phyloP scores from a whole-genome alignment of 163 green algal species.

The Prototheca stagnorum region DNA sequence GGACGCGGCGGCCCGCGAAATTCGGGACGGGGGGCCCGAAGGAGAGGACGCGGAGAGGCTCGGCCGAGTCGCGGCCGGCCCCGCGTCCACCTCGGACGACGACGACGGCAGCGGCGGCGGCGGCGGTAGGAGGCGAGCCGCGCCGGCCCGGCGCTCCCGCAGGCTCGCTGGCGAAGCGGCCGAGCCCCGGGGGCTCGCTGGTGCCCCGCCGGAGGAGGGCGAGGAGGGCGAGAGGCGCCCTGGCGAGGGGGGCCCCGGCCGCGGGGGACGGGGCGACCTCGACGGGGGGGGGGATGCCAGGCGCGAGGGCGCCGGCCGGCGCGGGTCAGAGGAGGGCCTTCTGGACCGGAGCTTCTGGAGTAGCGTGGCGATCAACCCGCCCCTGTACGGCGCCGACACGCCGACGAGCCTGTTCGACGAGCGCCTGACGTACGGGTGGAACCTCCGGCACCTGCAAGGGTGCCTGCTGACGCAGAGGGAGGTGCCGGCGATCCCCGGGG shows the following conservation, averaged over 20 bases:
- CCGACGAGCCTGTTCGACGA: slow-evolving; percentile 67
- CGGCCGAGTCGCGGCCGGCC: too few relatives aligned
- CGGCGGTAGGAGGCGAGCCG: too few relatives aligned
- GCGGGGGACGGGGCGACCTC: not conserved
- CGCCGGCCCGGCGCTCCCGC: too few relatives aligned
- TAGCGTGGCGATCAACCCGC: slow-evolving; percentile 55
- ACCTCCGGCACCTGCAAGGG: slow-evolving; percentile 48
- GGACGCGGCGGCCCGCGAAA: too few relatives aligned
- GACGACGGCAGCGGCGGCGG: too few relatives aligned
- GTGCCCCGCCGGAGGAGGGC: too few relatives aligned
- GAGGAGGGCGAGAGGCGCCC: not conserved
- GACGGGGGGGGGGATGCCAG: not conserved
- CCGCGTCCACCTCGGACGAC: too few relatives aligned
- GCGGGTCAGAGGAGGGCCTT: slow-evolving; percentile 25
- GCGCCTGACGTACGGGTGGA: slow-evolving; percentile 59
- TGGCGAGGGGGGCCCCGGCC: slow-evolving; percentile 2
- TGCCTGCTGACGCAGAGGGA: slow-evolving; percentile 44
- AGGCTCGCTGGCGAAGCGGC: not conserved
- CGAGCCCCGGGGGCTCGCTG: too few relatives aligned
- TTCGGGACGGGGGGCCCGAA: too few relatives aligned
- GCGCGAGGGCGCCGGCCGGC: not conserved
- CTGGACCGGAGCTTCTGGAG: slow-evolving; percentile 74
- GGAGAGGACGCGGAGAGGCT: too few relatives aligned
- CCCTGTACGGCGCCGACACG: slow-evolving; percentile 75
- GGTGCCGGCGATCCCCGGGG: slow-evolving; percentile 53